Evolutionary conservation across 345 rosid species (phyloP), one percentile per base, ranked within the genome.

Genomic region (Citrus inodora): DNA sequence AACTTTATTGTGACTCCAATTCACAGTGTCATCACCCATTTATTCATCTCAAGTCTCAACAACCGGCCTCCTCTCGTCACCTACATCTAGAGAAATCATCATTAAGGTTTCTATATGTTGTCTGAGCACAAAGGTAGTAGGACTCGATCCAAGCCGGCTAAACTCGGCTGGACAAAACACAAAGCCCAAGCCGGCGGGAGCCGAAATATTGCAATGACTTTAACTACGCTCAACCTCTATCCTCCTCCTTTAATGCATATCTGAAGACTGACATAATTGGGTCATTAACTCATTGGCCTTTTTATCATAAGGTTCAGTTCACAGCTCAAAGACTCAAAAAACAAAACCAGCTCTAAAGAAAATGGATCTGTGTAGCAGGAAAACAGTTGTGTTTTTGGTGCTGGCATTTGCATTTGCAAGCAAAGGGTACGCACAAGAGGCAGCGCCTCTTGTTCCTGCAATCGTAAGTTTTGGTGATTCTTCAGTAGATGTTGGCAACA

Each of bases 401-500:
- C 46, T 82, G 73, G 81, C 80, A 27, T 77, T 82, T 59, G 70
- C 83, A 6, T 25, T 48, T 40, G 42, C 59, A 70, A 69, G 81
- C 68, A 69, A 8, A 62, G 83, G 24, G 37, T 70, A 55, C 38
- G 80, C 85, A 62, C 93, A 90, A 58, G 87, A 78, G n/a, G 65
- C 87, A 64, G 65, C 81, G 59, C 78, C 92, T 74, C 87, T 93
- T 37, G 90, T 91, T 70, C 98, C 98, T 3, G 97, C 93, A 0
- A 86, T 95, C 71, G 76, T 91, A 0, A 88, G 89, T 19, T 95
- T 95, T 27, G 99, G 99, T 1, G 98, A 95, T 78, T 95, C 98
- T 0, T 90, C 92, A 0, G 98, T 91, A 1, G 99, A 95, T 87
- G 98, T 92, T 13, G 99, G 98, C 27, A 95, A 95, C 88, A 95